Evolutionary conservation across 2,329 filamentous ascomycete species (phyloP).

Genomic region (Xylogone sp.): DNA sequence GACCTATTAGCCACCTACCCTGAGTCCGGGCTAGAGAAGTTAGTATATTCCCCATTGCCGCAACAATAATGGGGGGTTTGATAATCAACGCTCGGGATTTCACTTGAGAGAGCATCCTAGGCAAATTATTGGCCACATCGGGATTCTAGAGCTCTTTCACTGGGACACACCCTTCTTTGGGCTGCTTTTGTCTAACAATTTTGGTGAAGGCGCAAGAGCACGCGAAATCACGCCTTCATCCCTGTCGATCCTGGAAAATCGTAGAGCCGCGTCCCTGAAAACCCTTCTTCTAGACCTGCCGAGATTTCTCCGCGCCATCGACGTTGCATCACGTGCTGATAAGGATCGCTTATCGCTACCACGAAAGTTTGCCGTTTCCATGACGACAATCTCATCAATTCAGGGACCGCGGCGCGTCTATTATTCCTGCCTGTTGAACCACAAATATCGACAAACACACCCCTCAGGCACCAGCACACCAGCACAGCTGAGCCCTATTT

Average conservation of each 20-base stretch:
- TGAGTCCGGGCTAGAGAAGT: neutral
- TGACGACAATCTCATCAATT: neutral
- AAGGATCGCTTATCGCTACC: neutral
- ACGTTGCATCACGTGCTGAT: neutral
- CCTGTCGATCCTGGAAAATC: neutral
- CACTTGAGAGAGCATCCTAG: neutral
- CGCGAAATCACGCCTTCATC: constrained; percentile 16
- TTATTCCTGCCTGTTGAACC: neutral
- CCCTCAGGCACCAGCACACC: neutral
- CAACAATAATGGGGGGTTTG: neutral
- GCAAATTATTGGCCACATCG: neutral
- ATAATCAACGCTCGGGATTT: constrained; percentile 1
- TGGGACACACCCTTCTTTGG: neutral
- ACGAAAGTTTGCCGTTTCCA: neutral
- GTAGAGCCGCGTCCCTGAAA: neutral
- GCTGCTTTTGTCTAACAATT: neutral
- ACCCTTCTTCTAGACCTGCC: neutral
- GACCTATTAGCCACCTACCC: constrained; percentile 1
- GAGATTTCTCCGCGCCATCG: neutral
- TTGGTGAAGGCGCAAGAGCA: constrained; percentile 4
- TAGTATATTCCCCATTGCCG: constrained; percentile 2
- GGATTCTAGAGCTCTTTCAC: neutral
- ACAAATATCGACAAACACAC: neutral
- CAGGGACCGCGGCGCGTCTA: neutral
- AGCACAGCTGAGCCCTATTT: neutral